Evolutionary conservation across 2,329 filamentous ascomycete species (phyloP).

Genomic region (Corniculantispora saksenae): DNA sequence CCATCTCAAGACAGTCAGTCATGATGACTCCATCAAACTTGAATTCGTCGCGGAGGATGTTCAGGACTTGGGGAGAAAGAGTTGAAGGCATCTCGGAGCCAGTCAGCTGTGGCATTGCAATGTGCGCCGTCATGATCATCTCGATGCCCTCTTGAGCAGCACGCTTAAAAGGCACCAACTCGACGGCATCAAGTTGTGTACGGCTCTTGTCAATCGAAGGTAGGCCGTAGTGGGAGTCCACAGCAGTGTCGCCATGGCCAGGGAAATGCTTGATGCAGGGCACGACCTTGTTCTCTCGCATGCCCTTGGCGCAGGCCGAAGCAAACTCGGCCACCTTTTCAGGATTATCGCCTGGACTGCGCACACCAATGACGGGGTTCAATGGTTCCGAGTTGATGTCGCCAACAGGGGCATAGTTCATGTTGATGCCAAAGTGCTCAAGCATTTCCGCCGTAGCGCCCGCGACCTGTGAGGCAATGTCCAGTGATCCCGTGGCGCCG

Average conservation of each 20-base stretch:
- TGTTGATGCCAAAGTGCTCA: conserved; percentile 30
- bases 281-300: conserved; percentile 24
- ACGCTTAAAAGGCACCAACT: conserved; percentile 27
- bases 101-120: conserved; percentile 26
- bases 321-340: conserved; percentile 24
- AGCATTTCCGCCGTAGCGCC: conserved; percentile 26
- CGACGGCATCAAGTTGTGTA: conserved; percentile 24
- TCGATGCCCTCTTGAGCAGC: conserved; percentile 27
- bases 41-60: conserved; percentile 27
- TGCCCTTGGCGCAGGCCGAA: conserved; percentile 24
- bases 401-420: conserved; percentile 31
- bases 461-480: conserved; percentile 23
- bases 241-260: conserved; percentile 29
- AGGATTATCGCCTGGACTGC: conserved; percentile 29
- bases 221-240: conserved; percentile 31
- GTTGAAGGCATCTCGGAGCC: conserved; percentile 27
- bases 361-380: conserved; percentile 30
- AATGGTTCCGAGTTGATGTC: conserved; percentile 31
- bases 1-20: conserved; percentile 32
- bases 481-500: conserved; percentile 25
- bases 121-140: conserved; percentile 33
- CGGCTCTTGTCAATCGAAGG: conserved; percentile 29
- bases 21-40: conserved; percentile 27
- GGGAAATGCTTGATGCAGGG: conserved; percentile 32
- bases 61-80: conserved; percentile 26